phyloP scores from a whole-genome alignment of 2,329 filamentous ascomycete species.

The Fonsecaea pedrosoi region DNA sequence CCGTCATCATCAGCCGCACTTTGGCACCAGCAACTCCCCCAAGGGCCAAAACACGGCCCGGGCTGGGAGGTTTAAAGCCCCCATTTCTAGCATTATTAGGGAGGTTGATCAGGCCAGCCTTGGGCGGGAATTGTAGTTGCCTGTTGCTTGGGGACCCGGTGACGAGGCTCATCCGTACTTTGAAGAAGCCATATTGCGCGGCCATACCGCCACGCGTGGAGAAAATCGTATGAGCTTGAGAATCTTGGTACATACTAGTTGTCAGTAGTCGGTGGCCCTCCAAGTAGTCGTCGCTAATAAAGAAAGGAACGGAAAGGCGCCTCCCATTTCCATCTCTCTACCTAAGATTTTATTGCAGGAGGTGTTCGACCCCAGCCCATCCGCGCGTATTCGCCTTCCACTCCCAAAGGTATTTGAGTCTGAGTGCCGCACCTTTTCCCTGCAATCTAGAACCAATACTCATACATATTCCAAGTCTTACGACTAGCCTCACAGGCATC shows the following conservation, averaged over 20 bases:
- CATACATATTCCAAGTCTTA: conserved; percentile 14
- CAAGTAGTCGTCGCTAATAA: background rate
- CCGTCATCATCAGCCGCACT: conserved; percentile 25
- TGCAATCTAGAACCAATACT: background rate
- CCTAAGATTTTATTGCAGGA: background rate
- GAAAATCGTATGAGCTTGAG: conserved; percentile 15
- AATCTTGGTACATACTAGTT: conserved; percentile 4
- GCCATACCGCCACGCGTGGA: conserved; percentile 35
- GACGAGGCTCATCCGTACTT: conserved; percentile 32
- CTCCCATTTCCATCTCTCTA: conserved; percentile 3
- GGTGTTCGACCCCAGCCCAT: background rate
- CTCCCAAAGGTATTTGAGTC: conserved; percentile 11
- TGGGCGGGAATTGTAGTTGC: conserved; percentile 29
- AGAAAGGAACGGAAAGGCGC: background rate
- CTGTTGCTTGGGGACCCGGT: conserved; percentile 24
- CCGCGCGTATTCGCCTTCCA: conserved; percentile 1
- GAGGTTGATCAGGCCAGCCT: conserved; percentile 11
- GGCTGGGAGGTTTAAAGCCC: background rate
- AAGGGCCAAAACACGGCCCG: background rate
- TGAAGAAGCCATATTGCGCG: conserved; percentile 37
- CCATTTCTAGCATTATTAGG: background rate
- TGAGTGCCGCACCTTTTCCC: background rate
- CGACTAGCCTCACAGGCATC: conserved; percentile 11
- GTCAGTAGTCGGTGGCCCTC: conserved; percentile 5
- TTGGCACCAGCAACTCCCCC: background rate